Evolutionary conservation across 805 yeast genomes (phyloP), one percentile per base, ranked within the genome.

Genomic region (Candida adriatica): DNA sequence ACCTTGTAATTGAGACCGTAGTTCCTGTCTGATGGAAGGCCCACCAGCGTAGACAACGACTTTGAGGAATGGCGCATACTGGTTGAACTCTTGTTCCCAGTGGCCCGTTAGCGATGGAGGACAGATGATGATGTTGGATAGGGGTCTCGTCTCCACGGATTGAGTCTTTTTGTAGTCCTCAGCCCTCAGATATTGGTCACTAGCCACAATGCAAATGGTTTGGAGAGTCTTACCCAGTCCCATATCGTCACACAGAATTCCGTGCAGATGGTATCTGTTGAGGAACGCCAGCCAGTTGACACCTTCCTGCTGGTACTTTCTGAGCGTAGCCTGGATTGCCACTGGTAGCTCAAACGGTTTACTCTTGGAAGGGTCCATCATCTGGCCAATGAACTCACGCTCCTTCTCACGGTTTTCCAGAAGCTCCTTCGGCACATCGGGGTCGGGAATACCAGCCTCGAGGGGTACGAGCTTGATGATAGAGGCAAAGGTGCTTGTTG

Each of bases 101-200:
- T 92, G 99, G 15, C 99, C 98, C 2, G 96, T 88, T 45, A 92
- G 71, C 1, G 97, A 86, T 0, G 99, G 96, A 1, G 99, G 99
- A 61, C 98, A 92, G 13, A 92, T 73, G 29, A 92, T 77, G 43
- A 92, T 61, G 0, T 96, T 75, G 2, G 97, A 95, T 16, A 92
- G 64, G 19, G 72, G 78, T 38, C 94, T 66, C 21, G 70, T 73
- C 46, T 87, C 94, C 9, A 65, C 62, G 0, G 80, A 66, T 19
- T 68, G 56, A 0, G 94, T 76, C 6, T 59, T 66, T 30, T 56
- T 45, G 54, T 66, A 83, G 42, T 79, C 80, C 44, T 81, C 81
- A 8, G 75, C 78, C 43, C 98, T 73, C 43, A 85, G 47, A 48
- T 87, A 84, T 49, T 92, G 98, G 51, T 92, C 98, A 53, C 96